Conservation (phyloP, 208 protist species). For the Strigomonas culicis region DNA sequence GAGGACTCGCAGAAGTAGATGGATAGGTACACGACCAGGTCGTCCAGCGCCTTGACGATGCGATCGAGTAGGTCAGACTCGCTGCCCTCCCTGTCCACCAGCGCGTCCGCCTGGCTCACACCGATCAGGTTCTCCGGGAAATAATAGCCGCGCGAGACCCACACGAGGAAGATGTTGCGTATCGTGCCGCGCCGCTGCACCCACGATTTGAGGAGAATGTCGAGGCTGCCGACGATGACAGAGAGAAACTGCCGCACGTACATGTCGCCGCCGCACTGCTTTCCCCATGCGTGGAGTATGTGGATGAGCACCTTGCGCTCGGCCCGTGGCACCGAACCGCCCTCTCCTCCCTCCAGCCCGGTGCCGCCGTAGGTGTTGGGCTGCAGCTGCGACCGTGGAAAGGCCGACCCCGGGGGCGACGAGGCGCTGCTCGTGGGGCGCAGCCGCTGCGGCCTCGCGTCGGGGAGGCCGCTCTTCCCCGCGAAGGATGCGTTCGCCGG, state of each 20-base stretch:
- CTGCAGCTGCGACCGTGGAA: too few relatives aligned
- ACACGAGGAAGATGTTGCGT: constrained; percentile 10
- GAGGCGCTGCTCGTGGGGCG: too few relatives aligned
- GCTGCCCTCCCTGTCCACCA: neutral
- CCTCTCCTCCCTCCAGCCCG: too few relatives aligned
- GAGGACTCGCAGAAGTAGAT: constrained; percentile 20
- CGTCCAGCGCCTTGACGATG: constrained; percentile 22
- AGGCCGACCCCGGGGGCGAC: too few relatives aligned
- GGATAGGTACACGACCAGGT: constrained; percentile 23
- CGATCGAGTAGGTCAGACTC: constrained; percentile 1
- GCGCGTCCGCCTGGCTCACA: constrained; percentile 1
- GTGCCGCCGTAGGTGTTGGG: too few relatives aligned
- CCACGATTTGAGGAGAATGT: constrained; percentile 23
- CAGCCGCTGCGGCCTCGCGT: too few relatives aligned
- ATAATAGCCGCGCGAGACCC: constrained; percentile 6
- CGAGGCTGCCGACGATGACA: constrained; percentile 14
- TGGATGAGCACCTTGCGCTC: constrained; percentile 4
- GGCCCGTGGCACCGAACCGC: neutral
- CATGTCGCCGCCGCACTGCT: constrained; percentile 4
- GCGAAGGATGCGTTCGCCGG: too few relatives aligned
- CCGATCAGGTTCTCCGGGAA: constrained; percentile 3
- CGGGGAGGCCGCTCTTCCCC: too few relatives aligned
- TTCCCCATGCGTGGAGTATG: constrained; percentile 7
- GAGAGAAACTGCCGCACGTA: constrained; percentile 14
- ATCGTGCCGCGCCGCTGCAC: constrained; percentile 13